Base-by-base conservation (phyloP, 257 asterid genomes). In the Paraleonurus japonicus region DNA sequence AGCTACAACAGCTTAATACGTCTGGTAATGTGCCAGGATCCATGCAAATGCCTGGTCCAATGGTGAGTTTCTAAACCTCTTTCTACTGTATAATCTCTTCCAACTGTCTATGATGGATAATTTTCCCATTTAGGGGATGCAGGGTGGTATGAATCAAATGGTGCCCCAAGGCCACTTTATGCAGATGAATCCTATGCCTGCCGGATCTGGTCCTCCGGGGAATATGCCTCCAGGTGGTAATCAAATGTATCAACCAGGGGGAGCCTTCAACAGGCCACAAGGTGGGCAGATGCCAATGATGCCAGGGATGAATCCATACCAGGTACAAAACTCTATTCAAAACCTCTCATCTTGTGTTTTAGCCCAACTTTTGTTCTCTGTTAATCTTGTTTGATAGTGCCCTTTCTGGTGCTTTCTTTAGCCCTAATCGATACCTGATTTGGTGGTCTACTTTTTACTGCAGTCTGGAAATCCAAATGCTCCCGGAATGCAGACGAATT, bases 81-180 rank as follows among this genome's bases (percentile, higher is more conserved):
- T 58, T 72, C 54, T 23, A 22, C 74, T 73, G 11, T 37, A 2
- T 68, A 37, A 66, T 61, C 19, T 26, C 60, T 65, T 75, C 70
- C 54, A 65, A 41, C 62, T 51, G 17, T 73, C 32, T 76, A 69
- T 27, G 53, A 80, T 60, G 61, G 76, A 51, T 58, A 27, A 41
- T 57, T 67, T 68, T 51, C 61, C 30, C 67, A 30, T 72, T 58
- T 78, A 79, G 91, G 90, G 87, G 50, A 76, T 88, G 74, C 96
- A 90, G 82, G 95, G 92, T 67, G 88, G 84, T 77, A 82, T 93
- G 86, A 90, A 85, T 79, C 98, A 85, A 79, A 87, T 92, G 93
- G 92, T 89, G 85, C 88, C 84, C 58, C 98, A 87, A 77, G 96
- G 88, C 47, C 98, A 85, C 80, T 90, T 81, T 83, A 86, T 89